phyloP scores from a whole-genome alignment of 2,329 filamentous ascomycete genomes.

The Fusarium dimerum region DNA sequence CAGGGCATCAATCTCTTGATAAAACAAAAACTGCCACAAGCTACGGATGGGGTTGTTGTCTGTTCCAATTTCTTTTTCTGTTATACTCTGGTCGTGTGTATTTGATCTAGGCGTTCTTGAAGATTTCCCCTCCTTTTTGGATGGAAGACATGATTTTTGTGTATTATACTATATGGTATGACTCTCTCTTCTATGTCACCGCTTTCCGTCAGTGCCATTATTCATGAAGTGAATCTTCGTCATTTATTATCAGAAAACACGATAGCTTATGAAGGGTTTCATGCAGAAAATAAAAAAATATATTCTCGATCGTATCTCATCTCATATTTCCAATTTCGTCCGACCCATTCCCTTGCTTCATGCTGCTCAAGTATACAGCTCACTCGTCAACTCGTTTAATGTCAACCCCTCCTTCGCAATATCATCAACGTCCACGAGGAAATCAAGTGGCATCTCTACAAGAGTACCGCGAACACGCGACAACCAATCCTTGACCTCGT shows the following conservation, averaged over 20 bases:
- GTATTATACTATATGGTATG: not conserved
- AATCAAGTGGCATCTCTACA: slow-evolving; percentile 89
- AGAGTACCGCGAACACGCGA: slow-evolving; percentile 67
- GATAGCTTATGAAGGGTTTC: no score
- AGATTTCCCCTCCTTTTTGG: not conserved
- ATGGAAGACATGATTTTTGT: not conserved
- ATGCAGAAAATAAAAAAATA: no score
- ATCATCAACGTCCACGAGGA: slow-evolving; percentile 79
- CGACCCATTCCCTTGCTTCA: not conserved
- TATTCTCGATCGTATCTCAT: no score
- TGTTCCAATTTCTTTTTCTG: not conserved
- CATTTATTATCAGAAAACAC: no score
- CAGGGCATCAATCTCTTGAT: not conserved
- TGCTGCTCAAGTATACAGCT: slow-evolving; percentile 62
- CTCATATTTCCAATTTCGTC: not conserved
- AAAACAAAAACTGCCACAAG: not conserved
- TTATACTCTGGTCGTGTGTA: not conserved
- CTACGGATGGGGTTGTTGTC: not conserved
- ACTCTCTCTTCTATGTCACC: not conserved
- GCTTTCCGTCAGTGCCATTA: not conserved
- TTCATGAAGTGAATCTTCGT: no score
- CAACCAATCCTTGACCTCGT: slow-evolving; percentile 72
- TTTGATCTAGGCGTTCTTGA: not conserved
- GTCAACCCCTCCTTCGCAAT: slow-evolving; percentile 80
- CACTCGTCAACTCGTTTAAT: slow-evolving; percentile 71